Base-by-base conservation (phyloP, 192 early-diverging fungal species). In the Mortierella claussenii region DNA sequence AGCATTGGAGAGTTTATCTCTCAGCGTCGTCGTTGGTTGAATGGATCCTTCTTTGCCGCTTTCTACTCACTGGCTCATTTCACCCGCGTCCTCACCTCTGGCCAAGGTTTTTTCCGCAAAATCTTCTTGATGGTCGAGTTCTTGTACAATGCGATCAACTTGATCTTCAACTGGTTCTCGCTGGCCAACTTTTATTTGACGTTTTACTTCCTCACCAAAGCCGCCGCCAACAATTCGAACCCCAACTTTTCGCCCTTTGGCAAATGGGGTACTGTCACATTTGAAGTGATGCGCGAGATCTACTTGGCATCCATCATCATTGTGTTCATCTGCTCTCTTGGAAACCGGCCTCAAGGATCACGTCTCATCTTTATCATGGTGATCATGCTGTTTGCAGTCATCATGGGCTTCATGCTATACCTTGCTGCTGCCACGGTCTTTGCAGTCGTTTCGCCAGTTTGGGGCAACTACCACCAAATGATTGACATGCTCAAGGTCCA, bases 1-100 rank as follows among this genome's bases (percentile, higher is more conserved):
- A 87, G 40, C 9, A 83, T 96, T 48, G 83, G 86, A 57, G 96
- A 96, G 80, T 90, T 96, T 46, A 95, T 97, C 51, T 94, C 92
- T 31, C 96, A 97, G 80, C 89, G 95, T 56, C 90, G 95, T 57
- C 87, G 96, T 63, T 97, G 96, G 96, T 86, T 93, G 58, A 97
- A 97, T 81, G 96, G 96, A 17, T 92, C 91, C 15, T 95, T 94
- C 88, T 97, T 97, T 85, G 96, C 96, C 2, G 89, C 87, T 34
- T 86, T 97, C 65, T 94, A 96, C 79, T 90, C 94, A 0, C 64
- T 92, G 26, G 83, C 81, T 6, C 90, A 96, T 78, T 95, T 88
- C 83, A 84, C 81, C 71, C 83, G 88, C 43, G 86, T 97, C 68
- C 87, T 90, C 67, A 63, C 85, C 27, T 89, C 90, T 1, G 87